phyloP scores from a whole-genome alignment of 116 monocot genomes.

The Papilionanthe hybrid region DNA sequence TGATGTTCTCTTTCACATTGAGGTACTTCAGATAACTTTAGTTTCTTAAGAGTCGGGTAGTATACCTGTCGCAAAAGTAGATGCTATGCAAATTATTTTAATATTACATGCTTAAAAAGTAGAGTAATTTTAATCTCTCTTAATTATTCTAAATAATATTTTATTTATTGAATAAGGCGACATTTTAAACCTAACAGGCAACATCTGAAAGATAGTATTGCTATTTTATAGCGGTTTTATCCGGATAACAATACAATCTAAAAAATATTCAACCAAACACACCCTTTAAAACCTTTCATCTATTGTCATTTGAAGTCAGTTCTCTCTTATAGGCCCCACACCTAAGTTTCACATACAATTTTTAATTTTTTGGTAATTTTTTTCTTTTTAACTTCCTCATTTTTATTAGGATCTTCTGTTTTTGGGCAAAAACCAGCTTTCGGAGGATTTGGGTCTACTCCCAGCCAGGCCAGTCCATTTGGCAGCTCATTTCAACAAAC shows the following conservation, averaged over 20 bases:
- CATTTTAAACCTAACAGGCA: not conserved
- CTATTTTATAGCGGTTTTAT: not conserved
- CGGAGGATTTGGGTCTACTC: slow-evolving; percentile 88
- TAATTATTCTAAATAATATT: not conserved
- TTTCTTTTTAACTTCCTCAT: not conserved
- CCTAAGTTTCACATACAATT: not conserved
- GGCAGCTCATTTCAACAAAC: slow-evolving; percentile 83
- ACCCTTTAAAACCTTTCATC: not conserved
- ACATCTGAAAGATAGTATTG: not conserved
- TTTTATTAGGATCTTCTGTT: slow-evolving; percentile 50
- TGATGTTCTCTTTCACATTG: not conserved
- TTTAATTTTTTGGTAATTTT: not conserved
- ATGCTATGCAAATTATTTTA: not conserved
- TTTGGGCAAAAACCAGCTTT: slow-evolving; percentile 93
- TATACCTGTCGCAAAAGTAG: not conserved
- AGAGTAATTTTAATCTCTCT: not conserved
- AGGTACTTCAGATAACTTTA: not conserved
- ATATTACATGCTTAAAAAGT: no score
- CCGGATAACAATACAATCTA: not conserved
- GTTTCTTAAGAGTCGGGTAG: not conserved
- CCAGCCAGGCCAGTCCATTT: slow-evolving; percentile 79
- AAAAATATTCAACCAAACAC: not conserved
- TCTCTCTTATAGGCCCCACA: slow-evolving; percentile 4
- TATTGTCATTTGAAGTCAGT: not conserved
- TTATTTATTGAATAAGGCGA: not conserved